Base-by-base conservation (phyloP, 257 asterid species). In the Petrea volubilis region DNA sequence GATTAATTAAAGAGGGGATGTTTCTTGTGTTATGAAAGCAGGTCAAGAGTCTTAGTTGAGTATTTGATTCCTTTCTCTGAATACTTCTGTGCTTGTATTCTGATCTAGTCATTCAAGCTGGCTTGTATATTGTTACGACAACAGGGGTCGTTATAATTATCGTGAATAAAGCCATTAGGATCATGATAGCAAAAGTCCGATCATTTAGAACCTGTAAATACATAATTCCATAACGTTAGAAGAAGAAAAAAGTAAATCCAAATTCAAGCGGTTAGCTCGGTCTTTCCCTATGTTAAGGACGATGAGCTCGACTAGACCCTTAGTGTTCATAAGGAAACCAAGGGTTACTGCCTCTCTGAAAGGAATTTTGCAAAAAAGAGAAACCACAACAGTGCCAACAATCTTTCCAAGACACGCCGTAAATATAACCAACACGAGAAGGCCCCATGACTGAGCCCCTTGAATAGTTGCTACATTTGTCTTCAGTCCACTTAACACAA, bases 401-500 rank as follows among this genome's bases (percentile, higher is more conserved):
- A 92, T 86, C 80, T 89, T 92, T 23, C 97, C 96, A 20, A 88
- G 79, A 71, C 97, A 92, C 5, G 97, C 91, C 0, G 88, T 89
- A 25, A 52, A 64, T 63, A 83, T 92, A 24, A 92, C 96, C 64
- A 92, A 64, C 51, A 72, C 92, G 4, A 92, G 85, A 34, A 92
- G 92, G n/a, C 89, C 96, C 96, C 96, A 92, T 5, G 97, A 89
- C 66, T 84, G 86, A 60, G 56, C 79, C 36, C 97, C 97, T 41
- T 71, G 77, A 46, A 92, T 92, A 46, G 96, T 87, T 21, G 97
- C 93, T 6, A 89, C 86, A 5, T 92, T 79, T 0, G 97, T 92
- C 69, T 92, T 92, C 60, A 92, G 55, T 41, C 97, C 97, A 33
- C 96, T 92, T 2, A 93, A 92, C 5, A 92, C 97, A n/a, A 92